Evolutionary conservation across 306 rosid species (phyloP), one percentile per base, ranked within the genome.

Genomic region (Vigna trinervia): DNA sequence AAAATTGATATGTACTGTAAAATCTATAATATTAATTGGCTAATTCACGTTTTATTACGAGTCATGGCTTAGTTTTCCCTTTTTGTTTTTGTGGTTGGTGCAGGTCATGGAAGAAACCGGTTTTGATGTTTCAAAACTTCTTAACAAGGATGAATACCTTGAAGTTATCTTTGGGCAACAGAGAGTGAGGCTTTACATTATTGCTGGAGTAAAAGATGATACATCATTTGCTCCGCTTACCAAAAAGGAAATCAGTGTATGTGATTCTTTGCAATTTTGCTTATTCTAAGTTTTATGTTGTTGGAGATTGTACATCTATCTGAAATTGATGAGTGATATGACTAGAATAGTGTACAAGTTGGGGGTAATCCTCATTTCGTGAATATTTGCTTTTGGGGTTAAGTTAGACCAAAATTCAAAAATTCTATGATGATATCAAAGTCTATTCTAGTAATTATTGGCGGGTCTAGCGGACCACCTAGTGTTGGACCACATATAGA

Each of bases 31-130:
- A 63, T 74, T 60, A 69, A 48, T 32, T 6, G 19, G 20, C 73
- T 63, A 74, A 50, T 81, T 51, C 34, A 19, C 54, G 54, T 38
- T 23, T 8, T 39, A 63, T 76, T n/a, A 14, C 59, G 77, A 57
- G 12, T 65, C 45, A 79, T 58, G 43, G 43, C 53, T 62, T 70
- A 65, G 45, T 23, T 71, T 59, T 77, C 38, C 82, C 48, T 45
- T 72, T 80, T 77, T 1, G 70, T 66, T 30, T 86, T 77, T 74
- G 59, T 77, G 82, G 62, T 76, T 56, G 87, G 77, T 82, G 83
- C 85, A 94, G 98, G 97, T 94, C 78, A 80, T 84, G 89, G 98
- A 95, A 85, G 97, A 95, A 89, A 92, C 98, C 19, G 98, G 98
- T 77, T 95, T 95, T 82, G 92, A 95, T 86, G 89, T 92, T 76